These are phyloP conservation scores for Cutaneotrichosporon daszewskae DNA, from an alignment of 1,284 basidiomycete species.

Conservation along the genomic window DNA sequence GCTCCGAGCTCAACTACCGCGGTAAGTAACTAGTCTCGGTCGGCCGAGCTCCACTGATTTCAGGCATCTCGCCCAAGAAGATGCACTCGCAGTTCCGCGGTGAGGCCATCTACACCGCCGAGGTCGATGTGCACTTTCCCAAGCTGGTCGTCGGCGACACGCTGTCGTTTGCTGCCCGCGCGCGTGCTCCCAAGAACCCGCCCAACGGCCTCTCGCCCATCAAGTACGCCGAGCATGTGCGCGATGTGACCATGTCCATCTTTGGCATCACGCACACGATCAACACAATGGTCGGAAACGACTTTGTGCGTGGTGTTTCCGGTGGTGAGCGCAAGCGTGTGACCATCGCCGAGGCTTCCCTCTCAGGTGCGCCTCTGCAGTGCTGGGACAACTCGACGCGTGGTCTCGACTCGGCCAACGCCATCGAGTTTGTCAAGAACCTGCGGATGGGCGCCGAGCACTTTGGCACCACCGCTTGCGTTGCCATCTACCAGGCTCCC, in stretches of 20 bases:
- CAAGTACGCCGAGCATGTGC: conserved; percentile 47
- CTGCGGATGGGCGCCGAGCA: conserved; percentile 52
- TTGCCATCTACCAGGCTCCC: conserved; percentile 52
- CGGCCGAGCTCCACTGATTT: neutral
- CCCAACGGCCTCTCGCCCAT: conserved; percentile 45
- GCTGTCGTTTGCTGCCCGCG: conserved; percentile 41
- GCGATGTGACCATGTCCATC: conserved; percentile 51
- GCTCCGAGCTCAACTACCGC: conserved; percentile 45
- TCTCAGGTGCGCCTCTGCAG: conserved; percentile 43
- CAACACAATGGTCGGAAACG: conserved; percentile 50
- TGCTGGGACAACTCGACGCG: conserved; percentile 53
- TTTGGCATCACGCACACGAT: conserved; percentile 53
- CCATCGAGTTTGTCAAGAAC: conserved; percentile 54
- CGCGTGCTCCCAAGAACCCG: conserved; percentile 42
- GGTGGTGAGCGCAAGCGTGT: conserved; percentile 56
- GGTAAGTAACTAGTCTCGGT: conserved; percentile 19
- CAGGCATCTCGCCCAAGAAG: conserved; percentile 43
- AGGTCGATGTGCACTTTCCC: conserved; percentile 54
- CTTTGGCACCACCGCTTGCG: conserved; percentile 40
- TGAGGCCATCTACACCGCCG: conserved; percentile 50
- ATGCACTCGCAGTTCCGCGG: conserved; percentile 46
- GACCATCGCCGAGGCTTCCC: conserved; percentile 51
- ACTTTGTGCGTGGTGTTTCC: conserved; percentile 51
- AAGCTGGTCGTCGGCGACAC: conserved; percentile 52
- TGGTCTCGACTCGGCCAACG: conserved; percentile 55